These are phyloP conservation scores for Usnea hakonensis DNA, from an alignment of 495 filamentous ascomycete species.

Conservation along the genomic window DNA sequence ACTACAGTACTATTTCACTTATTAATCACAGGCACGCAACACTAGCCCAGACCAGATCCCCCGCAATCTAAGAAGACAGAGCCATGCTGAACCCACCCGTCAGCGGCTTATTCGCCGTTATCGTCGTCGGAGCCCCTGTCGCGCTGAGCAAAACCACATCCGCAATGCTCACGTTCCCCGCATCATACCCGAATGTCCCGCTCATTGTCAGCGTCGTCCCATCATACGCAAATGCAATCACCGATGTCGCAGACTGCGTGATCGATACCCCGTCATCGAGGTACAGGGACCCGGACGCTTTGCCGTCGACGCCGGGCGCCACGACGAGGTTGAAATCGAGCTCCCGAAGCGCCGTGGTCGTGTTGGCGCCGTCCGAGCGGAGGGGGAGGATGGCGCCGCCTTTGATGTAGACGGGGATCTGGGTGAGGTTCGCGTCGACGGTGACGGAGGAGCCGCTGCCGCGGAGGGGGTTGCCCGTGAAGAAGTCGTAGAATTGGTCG, in stretches of 20 bases:
- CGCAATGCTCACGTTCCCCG: not conserved
- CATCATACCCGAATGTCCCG: constrained; percentile 45
- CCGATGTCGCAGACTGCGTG: constrained; percentile 39
- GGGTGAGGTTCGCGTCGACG: constrained; percentile 47
- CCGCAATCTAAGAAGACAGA: not conserved
- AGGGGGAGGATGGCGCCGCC: constrained; percentile 64
- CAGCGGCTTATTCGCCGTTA: not conserved
- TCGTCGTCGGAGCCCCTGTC: not conserved
- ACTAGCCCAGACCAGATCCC: not conserved
- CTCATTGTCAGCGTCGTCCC: constrained; percentile 41
- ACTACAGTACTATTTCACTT: too few relatives aligned
- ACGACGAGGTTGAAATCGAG: constrained; percentile 64
- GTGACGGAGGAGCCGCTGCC: constrained; percentile 49
- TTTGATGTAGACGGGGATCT: constrained; percentile 66
- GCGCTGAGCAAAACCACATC: constrained; percentile 2
- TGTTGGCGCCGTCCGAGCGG: constrained; percentile 54
- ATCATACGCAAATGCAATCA: constrained; percentile 48
- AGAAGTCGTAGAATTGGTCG: constrained; percentile 73
- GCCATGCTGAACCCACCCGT: constrained; percentile 1
- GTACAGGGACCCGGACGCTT: constrained; percentile 48
- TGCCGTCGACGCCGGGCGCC: constrained; percentile 46
- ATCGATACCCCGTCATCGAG: constrained; percentile 56
- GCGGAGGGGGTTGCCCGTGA: constrained; percentile 49
- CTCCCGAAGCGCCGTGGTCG: constrained; percentile 59
- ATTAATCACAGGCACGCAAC: too few relatives aligned